Conservation (phyloP, 2,329 filamentous ascomycete genomes). For the Apiospora arundinis region DNA sequence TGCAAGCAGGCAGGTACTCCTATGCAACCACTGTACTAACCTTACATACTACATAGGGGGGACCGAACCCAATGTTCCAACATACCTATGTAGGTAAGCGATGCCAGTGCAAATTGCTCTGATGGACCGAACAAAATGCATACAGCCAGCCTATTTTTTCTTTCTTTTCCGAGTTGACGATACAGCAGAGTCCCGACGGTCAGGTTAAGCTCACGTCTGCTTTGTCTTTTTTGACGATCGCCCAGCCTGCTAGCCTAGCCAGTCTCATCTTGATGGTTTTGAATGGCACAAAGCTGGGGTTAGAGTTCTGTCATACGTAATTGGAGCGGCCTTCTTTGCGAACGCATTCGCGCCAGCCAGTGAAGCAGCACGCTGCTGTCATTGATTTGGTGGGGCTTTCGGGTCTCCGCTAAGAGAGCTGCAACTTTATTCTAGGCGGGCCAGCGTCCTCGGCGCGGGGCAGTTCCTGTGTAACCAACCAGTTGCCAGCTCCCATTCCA, state of each 20-base stretch:
- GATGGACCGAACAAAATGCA: too few species aligned
- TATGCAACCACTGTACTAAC: conserved; percentile 7
- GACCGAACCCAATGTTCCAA: too few species aligned
- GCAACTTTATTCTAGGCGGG: conserved; percentile 14
- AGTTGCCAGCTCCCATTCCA: too few species aligned
- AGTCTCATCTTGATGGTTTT: neutral
- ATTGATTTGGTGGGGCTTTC: conserved; percentile 11
- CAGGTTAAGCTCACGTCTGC: conserved; percentile 13
- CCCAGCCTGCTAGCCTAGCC: neutral
- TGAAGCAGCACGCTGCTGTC: neutral
- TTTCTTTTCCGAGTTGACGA: neutral
- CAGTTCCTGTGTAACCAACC: neutral
- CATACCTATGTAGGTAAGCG: too few species aligned
- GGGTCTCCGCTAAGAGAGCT: conserved; percentile 12
- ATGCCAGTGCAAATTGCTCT: too few species aligned
- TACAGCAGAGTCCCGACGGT: neutral
- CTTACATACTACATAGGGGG: too few species aligned
- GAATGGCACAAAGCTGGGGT: conserved; percentile 1
- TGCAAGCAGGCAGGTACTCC: neutral
- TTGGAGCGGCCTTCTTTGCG: conserved; percentile 7
- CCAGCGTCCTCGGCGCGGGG: conserved; percentile 13
- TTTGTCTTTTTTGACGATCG: neutral
- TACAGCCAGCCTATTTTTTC: neutral
- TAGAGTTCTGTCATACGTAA: conserved; percentile 18
- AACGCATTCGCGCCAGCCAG: neutral